Percentiles rank a stretch among this genome's conserved stretches.
phyloP scores from a whole-genome alignment of 225 moss, liverwort and hornwort genomes.

The Anthoceros angustus region DNA sequence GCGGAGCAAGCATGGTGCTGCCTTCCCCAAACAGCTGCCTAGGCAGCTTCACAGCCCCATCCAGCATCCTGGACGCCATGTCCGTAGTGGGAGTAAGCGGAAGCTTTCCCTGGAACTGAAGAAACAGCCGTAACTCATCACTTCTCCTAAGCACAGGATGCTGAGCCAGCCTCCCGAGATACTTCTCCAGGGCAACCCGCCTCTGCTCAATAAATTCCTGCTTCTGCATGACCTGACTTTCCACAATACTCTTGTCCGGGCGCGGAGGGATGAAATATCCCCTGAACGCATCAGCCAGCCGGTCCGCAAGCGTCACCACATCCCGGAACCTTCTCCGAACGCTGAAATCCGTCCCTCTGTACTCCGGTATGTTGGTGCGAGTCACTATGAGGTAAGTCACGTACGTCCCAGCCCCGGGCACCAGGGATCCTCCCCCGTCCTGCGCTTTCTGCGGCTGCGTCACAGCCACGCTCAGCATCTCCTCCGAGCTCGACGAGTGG shows the following conservation, averaged over 20 bases:
- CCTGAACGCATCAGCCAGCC: constrained; percentile 66
- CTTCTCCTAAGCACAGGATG: constrained; percentile 81
- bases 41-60: constrained; percentile 94
- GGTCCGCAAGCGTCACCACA: constrained; percentile 68
- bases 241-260: constrained; percentile 93
- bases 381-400: constrained; percentile 70
- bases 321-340: constrained; percentile 86
- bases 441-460: constrained; percentile 79
- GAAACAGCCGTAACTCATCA: constrained; percentile 79
- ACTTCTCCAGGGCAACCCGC: constrained; percentile 65
- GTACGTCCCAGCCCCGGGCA: constrained; percentile 58
- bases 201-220: constrained; percentile 89
- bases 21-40: constrained; percentile 91
- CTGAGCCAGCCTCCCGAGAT: constrained; percentile 62
- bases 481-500: constrained; percentile 34
- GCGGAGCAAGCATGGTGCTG: constrained; percentile 50
- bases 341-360: constrained; percentile 66
- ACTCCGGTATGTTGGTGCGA: constrained; percentile 69
- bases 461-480: constrained; percentile 53
- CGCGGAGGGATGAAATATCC: constrained; percentile 95
- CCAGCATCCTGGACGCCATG: constrained; percentile 90
- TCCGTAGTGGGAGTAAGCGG: constrained; percentile 69
- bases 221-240: constrained; percentile 99
- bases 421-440: constrained; percentile 55
- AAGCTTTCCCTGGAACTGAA: constrained; percentile 71